Percentiles rank a stretch among this genome's conserved stretches.
phyloP scores from a whole-genome alignment of 2,329 filamentous ascomycete genomes.

The Aspergillus aculeatinus region DNA sequence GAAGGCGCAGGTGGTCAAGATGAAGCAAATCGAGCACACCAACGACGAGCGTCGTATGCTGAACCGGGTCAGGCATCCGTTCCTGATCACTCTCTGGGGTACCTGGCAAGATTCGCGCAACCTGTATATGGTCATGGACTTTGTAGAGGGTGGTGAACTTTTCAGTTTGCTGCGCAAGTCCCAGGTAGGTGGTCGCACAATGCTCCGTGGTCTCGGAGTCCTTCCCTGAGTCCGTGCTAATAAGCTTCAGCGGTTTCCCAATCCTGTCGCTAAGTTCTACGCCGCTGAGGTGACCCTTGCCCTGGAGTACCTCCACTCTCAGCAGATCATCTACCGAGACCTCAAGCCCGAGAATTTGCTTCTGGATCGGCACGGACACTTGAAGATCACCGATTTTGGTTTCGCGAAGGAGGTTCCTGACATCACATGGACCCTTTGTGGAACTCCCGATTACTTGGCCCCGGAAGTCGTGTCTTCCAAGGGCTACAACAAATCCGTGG shows the following conservation, averaged over 20 bases:
- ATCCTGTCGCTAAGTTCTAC: conserved; percentile 98
- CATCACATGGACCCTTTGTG: conserved; percentile 98
- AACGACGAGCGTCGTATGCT: conserved; percentile 97
- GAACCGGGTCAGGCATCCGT: conserved; percentile 94
- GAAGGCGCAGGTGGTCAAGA: conserved; percentile 97
- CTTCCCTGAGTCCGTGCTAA: neutral
- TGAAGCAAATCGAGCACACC: conserved; percentile 99
- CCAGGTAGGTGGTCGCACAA: conserved; percentile 58
- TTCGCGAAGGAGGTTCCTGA: conserved; percentile 98
- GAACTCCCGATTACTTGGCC: conserved; percentile 94
- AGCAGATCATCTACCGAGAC: conserved; percentile 97
- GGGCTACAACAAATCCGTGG: conserved; percentile 98
- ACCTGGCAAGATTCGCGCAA: conserved; percentile 96
- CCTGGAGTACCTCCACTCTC: conserved; percentile 89
- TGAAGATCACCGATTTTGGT: conserved; percentile 98
- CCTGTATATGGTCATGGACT: conserved; percentile 99
- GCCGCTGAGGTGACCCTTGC: conserved; percentile 95
- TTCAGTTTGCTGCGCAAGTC: conserved; percentile 95
- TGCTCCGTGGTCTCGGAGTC: conserved; percentile 8
- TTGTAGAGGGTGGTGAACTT: conserved; percentile 95
- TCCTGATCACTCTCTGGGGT: conserved; percentile 96
- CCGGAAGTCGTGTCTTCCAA: conserved; percentile 99
- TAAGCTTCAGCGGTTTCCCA: conserved; percentile 78
- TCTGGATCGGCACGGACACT: conserved; percentile 85
- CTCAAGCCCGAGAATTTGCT: conserved; percentile 93